Percentiles rank a stretch among this genome's conserved stretches.
Evolutionary conservation across 768 basidiomycete genomes (phyloP).

Genomic region (Epithele typhae): DNA sequence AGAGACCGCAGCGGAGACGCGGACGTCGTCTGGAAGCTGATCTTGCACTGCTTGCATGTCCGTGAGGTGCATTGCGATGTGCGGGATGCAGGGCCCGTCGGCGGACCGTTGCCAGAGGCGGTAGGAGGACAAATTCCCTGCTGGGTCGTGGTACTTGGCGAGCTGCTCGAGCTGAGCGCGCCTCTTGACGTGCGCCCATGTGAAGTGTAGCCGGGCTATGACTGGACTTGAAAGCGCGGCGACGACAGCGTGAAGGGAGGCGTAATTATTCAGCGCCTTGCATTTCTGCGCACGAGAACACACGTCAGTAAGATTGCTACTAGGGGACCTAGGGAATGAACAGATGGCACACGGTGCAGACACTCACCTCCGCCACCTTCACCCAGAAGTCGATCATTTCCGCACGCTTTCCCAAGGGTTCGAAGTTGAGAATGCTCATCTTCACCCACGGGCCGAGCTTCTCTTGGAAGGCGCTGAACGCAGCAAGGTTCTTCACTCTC

Average conservation of each 20-base stretch:
- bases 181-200: constrained; percentile 61
- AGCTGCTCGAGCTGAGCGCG: constrained; percentile 49
- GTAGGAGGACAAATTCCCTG: constrained; percentile 53
- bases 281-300: constrained; percentile 54
- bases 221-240: constrained; percentile 58
- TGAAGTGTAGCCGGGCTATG: constrained; percentile 52
- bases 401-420: constrained; percentile 48
- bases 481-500: constrained; percentile 39
- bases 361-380: constrained; percentile 72
- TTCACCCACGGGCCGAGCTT: constrained; percentile 66
- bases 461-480: constrained; percentile 59
- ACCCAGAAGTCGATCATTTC: constrained; percentile 71
- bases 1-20: constrained; percentile 12
- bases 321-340: not conserved
- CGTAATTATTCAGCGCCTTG: constrained; percentile 56
- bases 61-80: constrained; percentile 58
- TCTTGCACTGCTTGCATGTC: constrained; percentile 55
- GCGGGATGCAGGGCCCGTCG: constrained; percentile 61
- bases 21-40: constrained; percentile 38
- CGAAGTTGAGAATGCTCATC: constrained; percentile 50
- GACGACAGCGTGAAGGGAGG: constrained; percentile 64
- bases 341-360: not conserved
- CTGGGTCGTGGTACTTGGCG: constrained; percentile 53
- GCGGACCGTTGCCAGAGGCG: constrained; percentile 39
- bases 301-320: constrained; percentile 8